phyloP scores from a whole-genome alignment of 2,329 filamentous ascomycete species.

The Hypoxylon sp. region DNA sequence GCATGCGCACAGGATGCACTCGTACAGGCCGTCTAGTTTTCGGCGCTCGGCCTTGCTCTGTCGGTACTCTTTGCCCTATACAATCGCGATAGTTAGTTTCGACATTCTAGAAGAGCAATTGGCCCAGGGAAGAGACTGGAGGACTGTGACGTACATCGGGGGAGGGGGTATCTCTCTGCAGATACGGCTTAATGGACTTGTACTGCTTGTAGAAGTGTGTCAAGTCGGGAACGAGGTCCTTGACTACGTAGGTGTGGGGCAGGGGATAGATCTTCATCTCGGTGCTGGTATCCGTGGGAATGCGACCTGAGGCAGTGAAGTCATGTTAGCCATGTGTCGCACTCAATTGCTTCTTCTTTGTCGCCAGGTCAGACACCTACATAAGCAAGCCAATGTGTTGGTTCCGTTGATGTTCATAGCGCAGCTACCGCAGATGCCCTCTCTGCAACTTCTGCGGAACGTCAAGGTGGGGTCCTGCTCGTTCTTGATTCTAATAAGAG shows the following conservation, averaged over 20 bases:
- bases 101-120: not conserved
- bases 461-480: conserved; percentile 97
- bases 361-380: conserved; percentile 69
- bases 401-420: conserved; percentile 99
- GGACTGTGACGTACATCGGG: conserved; percentile 76
- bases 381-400: conserved; percentile 97
- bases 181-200: conserved; percentile 99
- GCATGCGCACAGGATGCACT: conserved; percentile 99
- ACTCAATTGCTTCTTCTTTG: not conserved
- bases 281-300: conserved; percentile 83
- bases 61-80: conserved; percentile 89
- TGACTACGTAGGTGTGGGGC: conserved; percentile 98
- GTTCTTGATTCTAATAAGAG: conserved; percentile 98
- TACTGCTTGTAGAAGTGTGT: conserved; percentile 99
- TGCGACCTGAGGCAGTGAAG: conserved; percentile 77
- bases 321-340: conserved; percentile 49
- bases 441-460: conserved; percentile 94
- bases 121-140: conserved; percentile 41
- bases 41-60: conserved; percentile 92
- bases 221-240: conserved; percentile 97
- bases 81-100: conserved; percentile 5
- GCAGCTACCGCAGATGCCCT: conserved; percentile 98
- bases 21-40: conserved; percentile 98
- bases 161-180: conserved; percentile 88
- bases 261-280: conserved; percentile 97